Base-by-base conservation (phyloP, 2,329 filamentous ascomycete genomes). In the Trichocomaceae sp. region DNA sequence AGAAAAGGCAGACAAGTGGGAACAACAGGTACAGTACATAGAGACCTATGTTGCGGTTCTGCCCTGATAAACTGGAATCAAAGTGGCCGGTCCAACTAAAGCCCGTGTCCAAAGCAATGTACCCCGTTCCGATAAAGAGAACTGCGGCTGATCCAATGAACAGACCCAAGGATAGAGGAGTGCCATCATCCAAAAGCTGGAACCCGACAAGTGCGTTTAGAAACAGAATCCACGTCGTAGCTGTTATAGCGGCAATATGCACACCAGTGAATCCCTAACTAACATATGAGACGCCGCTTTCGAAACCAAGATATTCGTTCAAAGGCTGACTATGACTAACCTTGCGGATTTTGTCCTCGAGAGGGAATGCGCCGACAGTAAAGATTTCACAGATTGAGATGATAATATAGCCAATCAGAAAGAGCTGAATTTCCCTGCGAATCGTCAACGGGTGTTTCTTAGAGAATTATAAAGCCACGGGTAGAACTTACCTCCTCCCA, bases 341-440 rank as follows among this genome's bases (percentile, higher is more conserved):
- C 67, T 75, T 75, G 59, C 90, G 84, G 56, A 88, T 87, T 49
- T 75, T 82, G 51, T 79, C 75, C 61, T 82, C 76, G 19, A 96
- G 75, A 2, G 92, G 90, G 64, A 99, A 92, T 29, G 86, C 88
- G 62, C 93, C 93, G 35, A 97, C 84, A 0, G 90, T 91, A 75
- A 99, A 96, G 66, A 99, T 96, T 71, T 97, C 93, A 74, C 91
- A 96, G 65, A 99, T 88, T 64, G 88, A 84, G 58, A 97, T 84
- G 56, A 97, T 73, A 55, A 95, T 86, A 70, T 90, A 99, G 50
- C 87, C 86, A 42, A 88, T 59, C 50, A 99, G 82, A 75, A 99
- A 97, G 33, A 96, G 66, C 79, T 99, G 93, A 83, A 99, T 97
- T 73, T 99, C 93, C 72, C 93, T 95, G 66, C 19, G n/a, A 50